These are phyloP conservation scores for Candolleomyces eurysporus DNA, from an alignment of 768 basidiomycete species.

Conservation along the genomic window DNA sequence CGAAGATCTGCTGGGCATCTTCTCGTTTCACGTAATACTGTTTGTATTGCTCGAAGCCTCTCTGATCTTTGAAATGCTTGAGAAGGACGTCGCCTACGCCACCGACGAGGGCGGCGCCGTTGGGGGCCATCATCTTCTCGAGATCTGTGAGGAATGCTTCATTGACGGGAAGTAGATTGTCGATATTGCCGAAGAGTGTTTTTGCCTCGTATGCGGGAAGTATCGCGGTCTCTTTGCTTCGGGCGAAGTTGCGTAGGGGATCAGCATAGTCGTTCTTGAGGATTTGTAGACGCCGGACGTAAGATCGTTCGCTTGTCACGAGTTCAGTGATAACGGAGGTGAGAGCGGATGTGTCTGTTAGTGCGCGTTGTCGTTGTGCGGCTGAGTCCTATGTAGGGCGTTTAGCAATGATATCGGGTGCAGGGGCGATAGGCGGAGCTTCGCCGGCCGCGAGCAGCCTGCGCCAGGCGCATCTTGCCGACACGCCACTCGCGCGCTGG, in stretches of 20 bases:
- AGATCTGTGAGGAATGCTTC: slow-evolving; percentile 82
- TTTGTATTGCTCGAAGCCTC: slow-evolving; percentile 88
- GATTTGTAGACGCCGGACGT: slow-evolving; percentile 77
- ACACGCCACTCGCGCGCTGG: slow-evolving; percentile 1
- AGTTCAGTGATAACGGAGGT: slow-evolving; percentile 81
- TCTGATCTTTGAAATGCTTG: slow-evolving; percentile 79
- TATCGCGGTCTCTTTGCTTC: slow-evolving; percentile 81
- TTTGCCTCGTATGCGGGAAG: slow-evolving; percentile 90
- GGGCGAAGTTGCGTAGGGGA: slow-evolving; percentile 83
- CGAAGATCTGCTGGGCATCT: slow-evolving; percentile 87
- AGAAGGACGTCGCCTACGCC: slow-evolving; percentile 84
- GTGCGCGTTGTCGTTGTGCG: slow-evolving; percentile 53
- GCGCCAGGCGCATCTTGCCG: neutral
- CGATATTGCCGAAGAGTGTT: slow-evolving; percentile 91
- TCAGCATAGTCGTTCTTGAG: slow-evolving; percentile 90
- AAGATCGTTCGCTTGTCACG: slow-evolving; percentile 84
- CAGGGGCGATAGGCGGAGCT: neutral
- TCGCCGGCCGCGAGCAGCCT: too few relatives aligned
- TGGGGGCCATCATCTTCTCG: slow-evolving; percentile 71
- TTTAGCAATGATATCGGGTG: neutral
- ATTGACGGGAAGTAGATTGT: slow-evolving; percentile 85
- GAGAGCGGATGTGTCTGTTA: slow-evolving; percentile 65
- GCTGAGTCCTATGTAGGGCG: slow-evolving; percentile 30
- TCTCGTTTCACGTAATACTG: slow-evolving; percentile 92
- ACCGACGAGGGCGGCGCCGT: slow-evolving; percentile 51